Evolutionary conservation across 1,139 yeast genomes (phyloP).

Genomic region (Hyphopichia khmerensis): DNA sequence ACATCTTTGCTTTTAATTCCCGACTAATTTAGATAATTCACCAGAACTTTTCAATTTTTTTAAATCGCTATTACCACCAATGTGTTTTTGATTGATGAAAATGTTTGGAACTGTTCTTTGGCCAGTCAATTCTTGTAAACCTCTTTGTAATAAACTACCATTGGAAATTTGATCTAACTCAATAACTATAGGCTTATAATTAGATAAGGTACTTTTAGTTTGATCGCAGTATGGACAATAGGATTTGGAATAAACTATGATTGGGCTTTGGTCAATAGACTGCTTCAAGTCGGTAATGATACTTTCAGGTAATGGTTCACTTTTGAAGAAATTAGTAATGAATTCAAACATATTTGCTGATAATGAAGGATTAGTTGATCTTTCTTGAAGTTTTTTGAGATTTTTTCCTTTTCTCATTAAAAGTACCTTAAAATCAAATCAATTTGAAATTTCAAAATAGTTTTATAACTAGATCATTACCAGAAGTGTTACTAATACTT

Average conservation of each 20-base stretch:
- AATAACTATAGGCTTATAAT: constrained; percentile 16
- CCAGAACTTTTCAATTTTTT: constrained; percentile 46
- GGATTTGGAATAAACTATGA: constrained; percentile 25
- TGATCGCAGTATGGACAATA: constrained; percentile 29
- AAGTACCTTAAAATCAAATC: too few species aligned
- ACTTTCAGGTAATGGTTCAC: constrained; percentile 17
- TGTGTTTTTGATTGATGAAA: constrained; percentile 77
- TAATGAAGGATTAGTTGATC: too few species aligned
- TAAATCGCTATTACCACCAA: constrained; percentile 87
- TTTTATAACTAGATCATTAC: too few species aligned
- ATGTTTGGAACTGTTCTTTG: constrained; percentile 88
- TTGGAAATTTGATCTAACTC: constrained; percentile 21
- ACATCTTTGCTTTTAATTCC: too few species aligned
- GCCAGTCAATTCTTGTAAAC: constrained; percentile 67
- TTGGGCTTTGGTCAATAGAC: constrained; percentile 15
- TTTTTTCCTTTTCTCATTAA: too few species aligned
- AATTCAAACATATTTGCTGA: constrained; percentile 12
- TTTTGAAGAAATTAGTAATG: constrained; percentile 14
- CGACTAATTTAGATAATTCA: constrained; percentile 12
- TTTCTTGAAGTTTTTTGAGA: too few species aligned
- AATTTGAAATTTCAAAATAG: too few species aligned
- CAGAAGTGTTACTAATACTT: too few species aligned
- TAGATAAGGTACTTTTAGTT: constrained; percentile 20
- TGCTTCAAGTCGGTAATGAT: constrained; percentile 16
- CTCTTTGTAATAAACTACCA: constrained; percentile 56